Base-by-base conservation (phyloP, 495 filamentous ascomycete species). In the Aspergillus nanangensis region DNA sequence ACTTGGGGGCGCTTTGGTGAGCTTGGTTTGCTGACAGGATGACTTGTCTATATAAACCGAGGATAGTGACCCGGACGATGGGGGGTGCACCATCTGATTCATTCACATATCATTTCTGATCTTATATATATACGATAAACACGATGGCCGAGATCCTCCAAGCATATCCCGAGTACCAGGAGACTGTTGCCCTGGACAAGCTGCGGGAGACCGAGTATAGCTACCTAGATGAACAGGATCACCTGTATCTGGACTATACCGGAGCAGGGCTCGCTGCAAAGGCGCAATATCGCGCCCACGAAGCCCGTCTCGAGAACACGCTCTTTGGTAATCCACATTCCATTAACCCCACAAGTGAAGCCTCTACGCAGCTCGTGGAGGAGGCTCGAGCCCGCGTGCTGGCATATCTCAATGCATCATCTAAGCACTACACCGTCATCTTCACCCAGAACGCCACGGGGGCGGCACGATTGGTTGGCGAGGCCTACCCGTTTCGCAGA, bases 321-420 rank as follows among this genome's bases (percentile, higher is more conserved):
- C n/a, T 48, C 11, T 48, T 42, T 22, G 33, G 46, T 17, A 48
- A 48, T 32, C 46, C 46, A 0, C 46, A 48, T 29, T 48, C 46
- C 8, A 20, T 27, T 9, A 48, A 35, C 21, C 38, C 46, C 8
- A 41, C 46, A 20, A 42, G 38, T 17, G 22, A 43, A 11, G 38
- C 29, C 8, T 48, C 46, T 11, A 48, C 38, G 0, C 9, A 20
- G 11, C 24, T 41, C n/a, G 46, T 48, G 2, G 38, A 41, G 15
- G 14, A 36, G 2, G 46, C 46, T 3, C 38, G 46, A 17, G 24
- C 39, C 5, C 31, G 38, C 1, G 38, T 48, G 1, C 39, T 48
- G 8, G 3, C n/a, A 18, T 43, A 29, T 32, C 23, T 48, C 21
- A 38, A 43, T 7, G 46, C 46, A 4, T 21, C 32, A 3, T 22